These are phyloP conservation scores for Lentinula raphanica DNA, from an alignment of 768 basidiomycete genomes.

Conservation along the genomic window DNA sequence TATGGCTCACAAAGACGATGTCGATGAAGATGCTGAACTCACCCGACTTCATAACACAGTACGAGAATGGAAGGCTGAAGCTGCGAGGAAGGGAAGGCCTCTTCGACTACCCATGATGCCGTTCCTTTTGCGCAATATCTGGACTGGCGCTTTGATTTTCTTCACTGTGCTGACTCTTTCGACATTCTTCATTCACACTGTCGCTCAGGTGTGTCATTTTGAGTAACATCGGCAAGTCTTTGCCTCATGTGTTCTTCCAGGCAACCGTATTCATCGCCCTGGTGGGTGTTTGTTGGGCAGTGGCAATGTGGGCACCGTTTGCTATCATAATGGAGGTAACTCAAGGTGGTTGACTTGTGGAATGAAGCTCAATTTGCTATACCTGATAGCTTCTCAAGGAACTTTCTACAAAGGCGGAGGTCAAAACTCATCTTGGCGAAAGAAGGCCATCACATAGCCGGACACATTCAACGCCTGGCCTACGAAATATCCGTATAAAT, in stretches of 20 bases:
- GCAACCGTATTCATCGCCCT: conserved; percentile 80
- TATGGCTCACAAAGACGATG: conserved; percentile 64
- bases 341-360: conserved; percentile 11
- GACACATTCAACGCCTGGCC: conserved; percentile 45
- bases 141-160: conserved; percentile 81
- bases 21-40: conserved; percentile 72
- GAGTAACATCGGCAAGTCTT: too few species aligned
- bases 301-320: conserved; percentile 97
- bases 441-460: conserved; percentile 48
- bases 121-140: conserved; percentile 87
- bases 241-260: too few species aligned
- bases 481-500: conserved; percentile 24
- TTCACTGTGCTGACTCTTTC: conserved; percentile 76
- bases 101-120: conserved; percentile 83
- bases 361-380: background rate
- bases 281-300: conserved; percentile 93
- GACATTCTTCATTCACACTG: conserved; percentile 83
- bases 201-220: conserved; percentile 72
- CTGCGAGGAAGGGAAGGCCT: conserved; percentile 66
- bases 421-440: conserved; percentile 6
- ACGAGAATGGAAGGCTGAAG: conserved; percentile 80
- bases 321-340: conserved; percentile 97
- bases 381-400: conserved; percentile 65
- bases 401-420: conserved; percentile 36
- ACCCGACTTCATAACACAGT: conserved; percentile 67